phyloP scores from a whole-genome alignment of 2,329 filamentous ascomycete species.

The Ophiostoma sp. region DNA sequence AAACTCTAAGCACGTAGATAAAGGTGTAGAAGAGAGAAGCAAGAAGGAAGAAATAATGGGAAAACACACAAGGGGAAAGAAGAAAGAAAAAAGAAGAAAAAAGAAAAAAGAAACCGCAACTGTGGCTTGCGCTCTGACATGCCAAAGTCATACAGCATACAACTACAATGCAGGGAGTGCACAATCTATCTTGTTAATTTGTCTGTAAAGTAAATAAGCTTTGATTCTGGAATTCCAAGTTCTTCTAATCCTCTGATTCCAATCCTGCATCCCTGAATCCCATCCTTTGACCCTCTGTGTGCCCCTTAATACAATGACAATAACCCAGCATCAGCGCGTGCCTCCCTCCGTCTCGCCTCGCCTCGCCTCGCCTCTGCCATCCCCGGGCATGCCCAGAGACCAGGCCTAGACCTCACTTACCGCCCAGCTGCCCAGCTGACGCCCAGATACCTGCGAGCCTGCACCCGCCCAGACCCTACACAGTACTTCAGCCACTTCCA shows the following conservation, averaged over 20 bases:
- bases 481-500: background rate
- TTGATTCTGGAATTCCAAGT: background rate
- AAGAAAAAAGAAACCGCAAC: background rate
- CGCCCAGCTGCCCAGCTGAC: background rate
- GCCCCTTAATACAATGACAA: background rate
- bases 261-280: background rate
- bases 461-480: too few species aligned
- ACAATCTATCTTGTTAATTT: background rate
- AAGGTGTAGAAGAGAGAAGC: background rate
- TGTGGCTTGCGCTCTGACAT: background rate
- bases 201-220: background rate
- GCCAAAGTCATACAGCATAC: background rate
- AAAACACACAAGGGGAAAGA: background rate
- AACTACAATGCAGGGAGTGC: background rate
- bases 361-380: background rate
- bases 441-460: background rate
- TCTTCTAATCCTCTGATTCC: too few species aligned
- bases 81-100: background rate
- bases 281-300: background rate
- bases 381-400: slow-evolving; percentile 2
- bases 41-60: background rate
- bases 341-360: background rate
- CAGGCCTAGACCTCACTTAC: background rate
- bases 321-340: background rate
- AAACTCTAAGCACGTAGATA: background rate